Evolutionary conservation across 306 rosid genomes (phyloP).

Genomic region (Castanospermum australe): DNA sequence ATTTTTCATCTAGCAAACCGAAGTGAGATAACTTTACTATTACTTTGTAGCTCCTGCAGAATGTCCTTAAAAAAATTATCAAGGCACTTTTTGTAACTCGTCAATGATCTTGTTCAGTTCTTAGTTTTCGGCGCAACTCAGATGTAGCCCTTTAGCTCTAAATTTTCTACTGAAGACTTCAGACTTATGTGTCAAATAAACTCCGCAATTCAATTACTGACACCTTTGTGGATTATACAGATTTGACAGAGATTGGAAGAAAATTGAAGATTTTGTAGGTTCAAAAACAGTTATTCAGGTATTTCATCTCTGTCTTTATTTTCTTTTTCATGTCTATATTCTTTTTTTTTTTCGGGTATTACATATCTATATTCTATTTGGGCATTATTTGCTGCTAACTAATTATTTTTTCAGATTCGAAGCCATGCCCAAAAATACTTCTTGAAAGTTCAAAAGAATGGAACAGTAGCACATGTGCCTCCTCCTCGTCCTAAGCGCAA

Average conservation of each 20-base stretch:
- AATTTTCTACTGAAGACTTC: neutral
- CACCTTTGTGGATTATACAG: slow-evolving; percentile 34
- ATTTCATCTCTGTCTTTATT: neutral
- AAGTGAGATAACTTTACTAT: neutral
- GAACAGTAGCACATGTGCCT: slow-evolving; percentile 87
- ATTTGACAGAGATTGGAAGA: slow-evolving; percentile 97
- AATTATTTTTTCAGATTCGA: slow-evolving; percentile 55
- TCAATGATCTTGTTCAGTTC: slow-evolving; percentile 6
- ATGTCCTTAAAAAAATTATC: neutral
- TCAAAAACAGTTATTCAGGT: slow-evolving; percentile 97
- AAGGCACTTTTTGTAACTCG: neutral
- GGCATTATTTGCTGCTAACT: neutral
- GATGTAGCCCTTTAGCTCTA: neutral
- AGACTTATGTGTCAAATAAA: neutral
- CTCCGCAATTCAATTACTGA: slow-evolving; percentile 3
- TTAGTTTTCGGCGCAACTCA: neutral
- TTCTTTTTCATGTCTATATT: neutral
- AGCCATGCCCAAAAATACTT: slow-evolving; percentile 96
- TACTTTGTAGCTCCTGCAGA: neutral
- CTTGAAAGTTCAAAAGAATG: slow-evolving; percentile 87
- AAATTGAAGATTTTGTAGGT: slow-evolving; percentile 95
- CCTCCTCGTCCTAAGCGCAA: slow-evolving; percentile 98
- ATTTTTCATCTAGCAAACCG: neutral
- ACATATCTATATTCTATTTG: neutral
- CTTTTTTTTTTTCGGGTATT: too few species aligned